Base-by-base conservation (phyloP, 2,329 filamentous ascomycete genomes). In the Scortechinia acanthostroma region DNA sequence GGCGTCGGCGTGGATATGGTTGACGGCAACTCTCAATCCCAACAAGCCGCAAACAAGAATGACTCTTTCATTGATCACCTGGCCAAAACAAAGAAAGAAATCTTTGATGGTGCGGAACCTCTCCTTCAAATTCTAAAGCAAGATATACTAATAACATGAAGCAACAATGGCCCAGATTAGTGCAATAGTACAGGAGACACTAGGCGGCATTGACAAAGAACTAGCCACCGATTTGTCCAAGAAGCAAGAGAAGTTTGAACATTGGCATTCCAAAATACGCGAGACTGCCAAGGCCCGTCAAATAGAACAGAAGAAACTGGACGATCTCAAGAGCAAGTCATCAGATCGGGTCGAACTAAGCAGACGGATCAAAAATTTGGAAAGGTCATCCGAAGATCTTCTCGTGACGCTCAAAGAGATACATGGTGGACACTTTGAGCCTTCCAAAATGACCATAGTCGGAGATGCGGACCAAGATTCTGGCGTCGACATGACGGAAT, bases 231-330 rank as follows among this genome's bases (percentile, higher is more conserved):
- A 74, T 53, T 66, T 81, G 17, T 69, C 70, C 42, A 63, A 74
- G 23, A 80, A 80, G 52, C 77, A 81, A 62, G 76, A 79, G 49
- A 66, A 72, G 42, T 80, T 83, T 49, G 77, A 83, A 53, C 70
- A 70, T 43, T 74, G 77, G 49, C 82, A 82, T 54, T 65, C 70
- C 16, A 71, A 73, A 42, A 78, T 84, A 45, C 73, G 74, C 28
- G 75, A 80, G 51, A 69, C 77, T n/a, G 78, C 76, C 13, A 70
- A 71, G 42, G 65, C 73, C 45, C 72, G 81, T 47, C 73, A 76
- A 52, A 68, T 72, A 20, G 76, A 81, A 50, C 70, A 76, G 44
- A 71, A 72, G 42, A 65, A 69, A 44, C 61, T 82, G 4, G 73
- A 78, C 49, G 65, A 67, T 17, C 60, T 79, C 10, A 76, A 74